Base-by-base conservation (phyloP, 2,329 filamentous ascomycete species). In the Ramichloridium luteum region DNA sequence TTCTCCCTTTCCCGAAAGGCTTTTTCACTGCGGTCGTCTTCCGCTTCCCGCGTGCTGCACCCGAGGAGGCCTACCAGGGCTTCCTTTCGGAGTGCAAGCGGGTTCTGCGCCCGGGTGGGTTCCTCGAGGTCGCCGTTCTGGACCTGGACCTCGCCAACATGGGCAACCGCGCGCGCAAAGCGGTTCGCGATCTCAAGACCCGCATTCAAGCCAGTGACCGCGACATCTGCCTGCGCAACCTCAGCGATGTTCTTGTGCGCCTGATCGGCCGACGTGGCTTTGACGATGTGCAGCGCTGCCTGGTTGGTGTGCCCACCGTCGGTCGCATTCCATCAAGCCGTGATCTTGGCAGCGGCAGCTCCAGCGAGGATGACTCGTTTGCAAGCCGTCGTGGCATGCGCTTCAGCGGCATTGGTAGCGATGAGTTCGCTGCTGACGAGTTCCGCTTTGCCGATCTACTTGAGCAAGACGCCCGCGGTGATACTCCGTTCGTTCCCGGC, bases 91-190 rank as follows among this genome's bases (percentile, higher is more conserved):
- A 90, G 54, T 76, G 78, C 36, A 79, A 80, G 31, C 75, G 82
- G 2, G 81, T 88, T 0, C 63, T 90, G 16, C 77, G 80, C 40
- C 79, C 82, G 0, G 79, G 79, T 8, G 82, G 82, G 0, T 80
- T 77, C 48, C 68, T 90, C n/a, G 82, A 90, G 54, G 61, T 86
- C 12, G 77, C 75, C 0, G 75, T 85, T 22, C 67, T 90, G 1
- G 82, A 90, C 41, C 66, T 84, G 8, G 82, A 90, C 48, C 67
- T 90, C 37, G 75, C 84, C 56, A 84, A 83, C 49, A 85, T 88
- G 78, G 82, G 82, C 1, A 76, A 70, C 33, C 70, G 70, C 10
- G 74, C 77, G 1, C 70, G 81, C 4, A 71, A 75, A 11, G 70
- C 77, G 0, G 68, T 88, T 3, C 72, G 80, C 3, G 69, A 66